phyloP scores from a whole-genome alignment of 164 flowering plant genomes.

The Paratinospora sagittata region DNA sequence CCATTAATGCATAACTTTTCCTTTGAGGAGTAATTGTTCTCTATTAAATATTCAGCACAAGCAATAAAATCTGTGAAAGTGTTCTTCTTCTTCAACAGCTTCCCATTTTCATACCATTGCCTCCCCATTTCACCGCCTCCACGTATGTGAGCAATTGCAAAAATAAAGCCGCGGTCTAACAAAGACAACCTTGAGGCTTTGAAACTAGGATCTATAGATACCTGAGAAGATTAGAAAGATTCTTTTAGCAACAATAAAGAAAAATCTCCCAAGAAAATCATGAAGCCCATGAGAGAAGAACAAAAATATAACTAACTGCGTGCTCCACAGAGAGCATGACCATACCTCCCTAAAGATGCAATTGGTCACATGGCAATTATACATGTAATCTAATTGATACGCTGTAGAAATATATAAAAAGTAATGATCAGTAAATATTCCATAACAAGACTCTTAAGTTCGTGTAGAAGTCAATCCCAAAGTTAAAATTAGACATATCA shows the following conservation, averaged over 20 bases:
- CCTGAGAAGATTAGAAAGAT: constrained; percentile 29
- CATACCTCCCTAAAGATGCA: too few species aligned
- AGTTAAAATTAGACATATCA: too few species aligned
- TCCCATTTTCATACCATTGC: constrained; percentile 95
- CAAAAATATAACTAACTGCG: too few species aligned
- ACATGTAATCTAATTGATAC: too few species aligned
- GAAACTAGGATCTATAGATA: constrained; percentile 69
- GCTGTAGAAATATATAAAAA: too few species aligned
- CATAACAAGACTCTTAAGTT: too few species aligned
- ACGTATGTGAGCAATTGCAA: constrained; percentile 83
- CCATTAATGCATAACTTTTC: constrained; percentile 82
- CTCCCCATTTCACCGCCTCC: constrained; percentile 99
- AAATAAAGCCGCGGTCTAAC: constrained; percentile 81
- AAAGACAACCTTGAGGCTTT: constrained; percentile 68
- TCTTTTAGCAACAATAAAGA: not conserved
- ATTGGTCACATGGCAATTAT: too few species aligned
- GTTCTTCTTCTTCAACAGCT: constrained; percentile 75
- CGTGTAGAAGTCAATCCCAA: too few species aligned
- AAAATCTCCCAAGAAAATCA: not conserved
- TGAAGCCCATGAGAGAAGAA: too few species aligned
- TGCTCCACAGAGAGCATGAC: too few species aligned
- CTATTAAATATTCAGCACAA: constrained; percentile 71
- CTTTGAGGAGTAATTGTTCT: constrained; percentile 61
- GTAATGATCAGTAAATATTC: too few species aligned
- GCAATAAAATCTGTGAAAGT: constrained; percentile 87